Percentiles rank a stretch among this genome's conserved stretches.
phyloP scores from a whole-genome alignment of 306 rosid genomes.

The Corylus americana region DNA sequence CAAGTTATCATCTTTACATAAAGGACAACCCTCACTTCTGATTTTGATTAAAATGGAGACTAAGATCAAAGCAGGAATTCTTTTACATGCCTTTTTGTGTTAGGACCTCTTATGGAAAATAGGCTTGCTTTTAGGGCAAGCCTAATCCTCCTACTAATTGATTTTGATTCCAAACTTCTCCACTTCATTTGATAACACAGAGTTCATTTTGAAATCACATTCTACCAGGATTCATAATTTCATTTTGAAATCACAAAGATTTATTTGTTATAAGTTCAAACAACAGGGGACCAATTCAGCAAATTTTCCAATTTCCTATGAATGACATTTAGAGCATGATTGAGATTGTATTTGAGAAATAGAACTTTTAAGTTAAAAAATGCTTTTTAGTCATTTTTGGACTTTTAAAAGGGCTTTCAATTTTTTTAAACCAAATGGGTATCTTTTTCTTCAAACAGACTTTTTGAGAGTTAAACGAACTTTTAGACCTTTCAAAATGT shows the following conservation, averaged over 20 bases:
- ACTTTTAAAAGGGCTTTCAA: too few species aligned
- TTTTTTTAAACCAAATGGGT: too few species aligned
- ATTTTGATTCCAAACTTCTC: neutral
- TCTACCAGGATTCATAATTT: too few species aligned
- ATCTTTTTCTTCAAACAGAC: too few species aligned
- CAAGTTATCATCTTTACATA: neutral
- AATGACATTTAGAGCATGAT: neutral
- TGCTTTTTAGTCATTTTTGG: too few species aligned
- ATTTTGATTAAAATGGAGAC: neutral
- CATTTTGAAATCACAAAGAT: too few species aligned
- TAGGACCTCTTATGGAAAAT: neutral
- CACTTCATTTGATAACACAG: neutral
- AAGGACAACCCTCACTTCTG: neutral
- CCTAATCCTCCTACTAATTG: neutral
- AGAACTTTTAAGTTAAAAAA: too few species aligned
- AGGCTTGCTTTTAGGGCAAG: neutral
- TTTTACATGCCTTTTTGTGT: neutral
- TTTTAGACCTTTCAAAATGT: too few species aligned
- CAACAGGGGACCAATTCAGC: too few species aligned
- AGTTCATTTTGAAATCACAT: neutral
- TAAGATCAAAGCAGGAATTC: neutral
- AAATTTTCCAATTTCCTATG: neutral
- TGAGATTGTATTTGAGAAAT: too few species aligned
- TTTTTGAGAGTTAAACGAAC: too few species aligned
- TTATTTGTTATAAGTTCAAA: too few species aligned